A percentile compares a stretch with the other conserved stretches of the same genome.
These are phyloP conservation scores for Spathaspora hagerdaliae DNA, from an alignment of 805 yeast species.

Conservation along the genomic window DNA sequence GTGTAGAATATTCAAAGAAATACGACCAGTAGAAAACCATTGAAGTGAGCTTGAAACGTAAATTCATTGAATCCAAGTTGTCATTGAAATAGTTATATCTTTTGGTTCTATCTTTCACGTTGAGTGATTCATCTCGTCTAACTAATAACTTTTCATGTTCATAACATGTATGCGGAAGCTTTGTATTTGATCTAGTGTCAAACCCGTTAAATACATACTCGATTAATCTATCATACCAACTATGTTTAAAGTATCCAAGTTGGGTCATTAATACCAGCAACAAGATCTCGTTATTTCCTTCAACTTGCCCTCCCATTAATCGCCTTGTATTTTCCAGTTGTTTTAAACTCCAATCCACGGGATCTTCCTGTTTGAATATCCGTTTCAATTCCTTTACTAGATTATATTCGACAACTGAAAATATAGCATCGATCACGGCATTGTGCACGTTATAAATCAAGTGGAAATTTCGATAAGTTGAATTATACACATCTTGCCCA, in stretches of 20 bases:
- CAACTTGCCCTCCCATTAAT: neutral
- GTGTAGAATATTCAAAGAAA: neutral
- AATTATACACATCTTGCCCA: conserved; percentile 17
- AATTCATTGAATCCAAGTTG: conserved; percentile 22
- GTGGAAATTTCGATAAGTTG: conserved; percentile 18
- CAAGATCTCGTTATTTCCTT: conserved; percentile 3
- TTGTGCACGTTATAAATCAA: conserved; percentile 20
- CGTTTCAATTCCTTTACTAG: conserved; percentile 5
- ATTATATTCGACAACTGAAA: conserved; percentile 17
- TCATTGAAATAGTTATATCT: conserved; percentile 14
- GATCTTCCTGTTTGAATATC: conserved; percentile 1
- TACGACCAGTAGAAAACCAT: conserved; percentile 16
- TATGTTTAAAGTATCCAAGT: conserved; percentile 14
- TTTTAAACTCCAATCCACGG: neutral
- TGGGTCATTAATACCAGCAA: conserved; percentile 17
- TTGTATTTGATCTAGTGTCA: conserved; percentile 5
- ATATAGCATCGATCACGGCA: conserved; percentile 14
- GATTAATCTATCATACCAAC: conserved; percentile 29
- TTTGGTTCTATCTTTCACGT: conserved; percentile 1
- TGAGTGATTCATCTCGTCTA: conserved; percentile 13
- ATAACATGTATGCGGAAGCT: conserved; percentile 20
- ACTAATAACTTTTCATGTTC: conserved; percentile 21
- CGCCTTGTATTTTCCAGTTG: neutral
- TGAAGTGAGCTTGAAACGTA: conserved; percentile 19
- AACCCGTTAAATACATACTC: conserved; percentile 29